Evolutionary conservation across 208 protist species (phyloP).

Genomic region (Trypanosoma boissoni): DNA sequence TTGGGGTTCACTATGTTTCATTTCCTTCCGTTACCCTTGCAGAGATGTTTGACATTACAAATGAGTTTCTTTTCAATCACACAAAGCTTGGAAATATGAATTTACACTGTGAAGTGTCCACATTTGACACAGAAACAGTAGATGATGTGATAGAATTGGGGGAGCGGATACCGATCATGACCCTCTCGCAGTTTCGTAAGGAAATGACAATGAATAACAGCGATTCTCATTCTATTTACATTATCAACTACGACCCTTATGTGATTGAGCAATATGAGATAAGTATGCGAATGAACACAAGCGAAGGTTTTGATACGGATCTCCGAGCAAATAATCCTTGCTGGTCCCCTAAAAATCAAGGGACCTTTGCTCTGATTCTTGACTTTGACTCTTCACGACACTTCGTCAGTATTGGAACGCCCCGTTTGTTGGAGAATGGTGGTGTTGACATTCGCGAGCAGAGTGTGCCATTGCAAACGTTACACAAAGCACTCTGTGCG

Average conservation of each 20-base stretch:
- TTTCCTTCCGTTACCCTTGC: slow-evolving; percentile 78
- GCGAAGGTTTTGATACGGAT: slow-evolving; percentile 70
- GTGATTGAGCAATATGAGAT: slow-evolving; percentile 79
- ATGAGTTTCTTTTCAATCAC: slow-evolving; percentile 70
- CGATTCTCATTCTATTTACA: slow-evolving; percentile 59
- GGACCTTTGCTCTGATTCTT: slow-evolving; percentile 72
- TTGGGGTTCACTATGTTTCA: slow-evolving; percentile 78
- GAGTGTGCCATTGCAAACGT: slow-evolving; percentile 62
- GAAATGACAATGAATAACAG: slow-evolving; percentile 57
- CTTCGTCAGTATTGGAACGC: slow-evolving; percentile 58
- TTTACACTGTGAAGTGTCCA: slow-evolving; percentile 83
- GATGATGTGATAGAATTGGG: slow-evolving; percentile 43
- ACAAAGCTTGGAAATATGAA: slow-evolving; percentile 41
- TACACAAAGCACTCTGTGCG: slow-evolving; percentile 71
- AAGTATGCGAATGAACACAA: slow-evolving; percentile 66
- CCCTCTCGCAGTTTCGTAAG: slow-evolving; percentile 79
- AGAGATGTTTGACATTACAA: slow-evolving; percentile 77
- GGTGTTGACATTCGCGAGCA: slow-evolving; percentile 71
- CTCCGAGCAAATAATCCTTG: slow-evolving; percentile 34
- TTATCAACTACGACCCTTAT: slow-evolving; percentile 90
- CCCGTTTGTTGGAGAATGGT: slow-evolving; percentile 46
- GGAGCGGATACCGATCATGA: slow-evolving; percentile 73
- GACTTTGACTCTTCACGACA: slow-evolving; percentile 70
- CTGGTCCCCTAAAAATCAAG: slow-evolving; percentile 36
- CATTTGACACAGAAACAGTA: slow-evolving; percentile 71